These are phyloP conservation scores for Tephrocybe sp. DNA, from an alignment of 768 basidiomycete species.

Conservation along the genomic window DNA sequence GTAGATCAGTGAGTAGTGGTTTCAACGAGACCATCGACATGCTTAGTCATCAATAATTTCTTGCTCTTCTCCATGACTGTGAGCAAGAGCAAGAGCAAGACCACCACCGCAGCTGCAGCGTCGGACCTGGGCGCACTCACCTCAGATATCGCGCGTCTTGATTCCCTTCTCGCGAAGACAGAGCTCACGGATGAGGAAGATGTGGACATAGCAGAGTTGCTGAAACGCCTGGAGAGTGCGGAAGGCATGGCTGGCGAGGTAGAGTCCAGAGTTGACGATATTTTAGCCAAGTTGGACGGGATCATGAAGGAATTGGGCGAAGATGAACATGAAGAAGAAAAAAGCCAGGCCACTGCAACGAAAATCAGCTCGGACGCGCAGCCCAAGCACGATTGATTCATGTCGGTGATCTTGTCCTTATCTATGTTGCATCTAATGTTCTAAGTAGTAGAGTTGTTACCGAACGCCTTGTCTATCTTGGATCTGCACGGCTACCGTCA, in stretches of 20 bases:
- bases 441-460: too few species aligned
- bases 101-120: slow-evolving; percentile 8
- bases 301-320: slow-evolving; percentile 46
- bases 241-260: slow-evolving; percentile 58
- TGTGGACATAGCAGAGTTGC: slow-evolving; percentile 45
- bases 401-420: slow-evolving; percentile 6
- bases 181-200: slow-evolving; percentile 33
- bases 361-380: background rate
- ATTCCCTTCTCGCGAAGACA: slow-evolving; percentile 27
- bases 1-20: slow-evolving; percentile 46
- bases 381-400: background rate
- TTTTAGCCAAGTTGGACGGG: slow-evolving; percentile 56
- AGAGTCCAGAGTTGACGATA: slow-evolving; percentile 58
- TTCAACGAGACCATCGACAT: slow-evolving; percentile 48
- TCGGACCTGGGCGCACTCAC: slow-evolving; percentile 22
- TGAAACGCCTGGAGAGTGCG: slow-evolving; percentile 54
- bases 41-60: slow-evolving; percentile 15
- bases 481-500: too few species aligned
- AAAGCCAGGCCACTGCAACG: background rate
- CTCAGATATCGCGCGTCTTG: slow-evolving; percentile 33
- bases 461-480: too few species aligned
- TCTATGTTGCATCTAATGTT: background rate
- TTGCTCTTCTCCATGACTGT: slow-evolving; percentile 4
- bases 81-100: slow-evolving; percentile 4
- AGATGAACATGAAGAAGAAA: too few species aligned